Evolutionary conservation across 108 stramenopile species (phyloP).

Genomic region (Conticribra guillardii): DNA sequence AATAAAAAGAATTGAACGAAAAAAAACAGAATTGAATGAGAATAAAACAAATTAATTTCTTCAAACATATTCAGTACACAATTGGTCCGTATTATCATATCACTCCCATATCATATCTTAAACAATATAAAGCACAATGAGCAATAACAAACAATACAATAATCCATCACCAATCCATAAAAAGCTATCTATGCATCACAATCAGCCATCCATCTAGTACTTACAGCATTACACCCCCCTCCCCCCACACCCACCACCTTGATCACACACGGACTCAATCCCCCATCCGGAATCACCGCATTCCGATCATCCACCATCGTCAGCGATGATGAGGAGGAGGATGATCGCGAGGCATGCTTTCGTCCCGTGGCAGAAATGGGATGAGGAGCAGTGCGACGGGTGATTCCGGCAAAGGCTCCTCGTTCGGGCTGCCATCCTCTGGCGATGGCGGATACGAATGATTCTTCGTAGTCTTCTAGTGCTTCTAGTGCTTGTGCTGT

Average conservation of each 20-base stretch:
- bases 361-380: not conserved
- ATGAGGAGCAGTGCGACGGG: constrained; percentile 4
- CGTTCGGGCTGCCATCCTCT: constrained; percentile 28
- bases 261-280: constrained; percentile 72
- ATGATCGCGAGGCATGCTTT: not conserved
- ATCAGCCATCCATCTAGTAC: too few species aligned
- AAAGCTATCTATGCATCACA: too few species aligned
- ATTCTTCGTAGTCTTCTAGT: constrained; percentile 5
- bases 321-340: not conserved
- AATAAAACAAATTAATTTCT: too few species aligned
- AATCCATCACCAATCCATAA: too few species aligned
- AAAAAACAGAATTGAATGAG: too few species aligned
- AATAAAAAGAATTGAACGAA: too few species aligned
- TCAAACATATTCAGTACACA: too few species aligned
- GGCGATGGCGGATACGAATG: constrained; percentile 27
- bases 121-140: too few species aligned
- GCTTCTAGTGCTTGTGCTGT: too few species aligned
- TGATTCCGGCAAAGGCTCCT: constrained; percentile 26
- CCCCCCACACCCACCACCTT: constrained; percentile 89
- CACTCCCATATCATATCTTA: too few species aligned
- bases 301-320: not conserved
- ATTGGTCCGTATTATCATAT: too few species aligned
- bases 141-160: too few species aligned
- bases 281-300: constrained; percentile 70
- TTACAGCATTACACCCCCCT: constrained; percentile 58